Base-by-base conservation (phyloP, 179 eudicot genomes). In the Heliamphora pulchella region DNA sequence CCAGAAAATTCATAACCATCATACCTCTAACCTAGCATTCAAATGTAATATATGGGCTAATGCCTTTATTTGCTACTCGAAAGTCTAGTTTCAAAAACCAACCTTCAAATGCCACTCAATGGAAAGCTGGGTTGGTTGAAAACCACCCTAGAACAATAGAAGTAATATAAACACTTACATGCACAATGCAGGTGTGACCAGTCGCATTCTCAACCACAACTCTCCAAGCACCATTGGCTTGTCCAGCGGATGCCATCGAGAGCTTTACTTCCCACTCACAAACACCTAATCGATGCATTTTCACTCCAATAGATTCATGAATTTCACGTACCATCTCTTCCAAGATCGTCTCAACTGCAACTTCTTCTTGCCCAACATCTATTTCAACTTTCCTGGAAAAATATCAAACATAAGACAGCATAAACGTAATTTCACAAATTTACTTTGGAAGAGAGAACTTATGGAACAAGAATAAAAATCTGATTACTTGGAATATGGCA, bases 261-360 rank as follows among this genome's bases (percentile, higher is more conserved):
- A 96, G 94, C 84, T 96, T 96, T 81, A 96, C 93, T 87, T 96
- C 98, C 99, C 99, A 96, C 84, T 90, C 97, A 76, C 94, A 92
- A 58, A 96, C 98, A 82, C 96, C 91, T 82, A 96, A 81, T 0
- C 92, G 91, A 78, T 96, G 95, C 99, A 96, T 92, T 80, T 91
- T 96, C 58, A 91, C 95, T 18, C 97, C 98, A 83, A 89, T 89
- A 61, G 83, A 86, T 68, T 86, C 87, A 83, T 94, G 91, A 78
- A 96, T 87, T 88, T 96, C 94, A 78, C 71, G 88, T 73, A 91
- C 96, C 74, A 96, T 87, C 86, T 92, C 97, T 81, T 78, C 89
- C 86, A 96, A 85, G 68, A 91, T 89, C 67, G 67, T 76, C 81
- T 88, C 91, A 67, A 96, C 92, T 22, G 86, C 82, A 18, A 87